Evolutionary conservation across 192 early-diverging fungal species (phyloP).

Genomic region (Lobosporangium transversale): DNA sequence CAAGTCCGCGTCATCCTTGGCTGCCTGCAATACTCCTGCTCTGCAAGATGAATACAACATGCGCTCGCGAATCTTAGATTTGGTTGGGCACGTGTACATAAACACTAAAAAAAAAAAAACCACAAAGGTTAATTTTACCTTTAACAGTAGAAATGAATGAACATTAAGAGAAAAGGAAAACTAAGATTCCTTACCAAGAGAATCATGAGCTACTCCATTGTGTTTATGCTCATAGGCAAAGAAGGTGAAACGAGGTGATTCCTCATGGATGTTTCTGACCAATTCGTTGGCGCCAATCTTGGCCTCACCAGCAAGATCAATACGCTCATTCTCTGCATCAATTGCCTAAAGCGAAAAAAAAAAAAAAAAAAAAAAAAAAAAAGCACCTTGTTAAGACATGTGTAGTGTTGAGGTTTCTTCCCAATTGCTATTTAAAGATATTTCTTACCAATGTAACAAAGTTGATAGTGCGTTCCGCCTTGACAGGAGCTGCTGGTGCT

Average conservation of each 20-base stretch:
- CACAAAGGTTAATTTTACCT: constrained; percentile 16
- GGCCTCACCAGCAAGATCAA: constrained; percentile 57
- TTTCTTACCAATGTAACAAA: constrained; percentile 65
- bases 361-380: background rate
- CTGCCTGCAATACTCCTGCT: constrained; percentile 63
- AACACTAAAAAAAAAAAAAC: constrained; percentile 66
- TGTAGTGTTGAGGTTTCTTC: background rate
- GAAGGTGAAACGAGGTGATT: constrained; percentile 81
- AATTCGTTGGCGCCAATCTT: constrained; percentile 63
- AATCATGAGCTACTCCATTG: constrained; percentile 53
- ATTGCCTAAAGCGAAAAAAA: constrained; percentile 41
- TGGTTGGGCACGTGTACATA: constrained; percentile 85
- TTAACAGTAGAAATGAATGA: background rate
- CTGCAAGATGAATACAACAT: constrained; percentile 91
- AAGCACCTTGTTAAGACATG: background rate
- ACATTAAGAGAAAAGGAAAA: background rate
- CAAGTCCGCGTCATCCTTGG: constrained; percentile 64
- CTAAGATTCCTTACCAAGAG: constrained; percentile 51
- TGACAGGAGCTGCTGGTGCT: constrained; percentile 6
- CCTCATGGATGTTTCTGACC: constrained; percentile 58
- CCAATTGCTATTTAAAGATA: background rate
- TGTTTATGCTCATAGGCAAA: constrained; percentile 61
- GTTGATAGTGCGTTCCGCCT: constrained; percentile 61
- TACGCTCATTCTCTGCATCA: constrained; percentile 62
- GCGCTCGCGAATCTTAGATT: constrained; percentile 84